Base-by-base conservation (phyloP, 2,329 filamentous ascomycete species). In the Hyphodiscus sp. region DNA sequence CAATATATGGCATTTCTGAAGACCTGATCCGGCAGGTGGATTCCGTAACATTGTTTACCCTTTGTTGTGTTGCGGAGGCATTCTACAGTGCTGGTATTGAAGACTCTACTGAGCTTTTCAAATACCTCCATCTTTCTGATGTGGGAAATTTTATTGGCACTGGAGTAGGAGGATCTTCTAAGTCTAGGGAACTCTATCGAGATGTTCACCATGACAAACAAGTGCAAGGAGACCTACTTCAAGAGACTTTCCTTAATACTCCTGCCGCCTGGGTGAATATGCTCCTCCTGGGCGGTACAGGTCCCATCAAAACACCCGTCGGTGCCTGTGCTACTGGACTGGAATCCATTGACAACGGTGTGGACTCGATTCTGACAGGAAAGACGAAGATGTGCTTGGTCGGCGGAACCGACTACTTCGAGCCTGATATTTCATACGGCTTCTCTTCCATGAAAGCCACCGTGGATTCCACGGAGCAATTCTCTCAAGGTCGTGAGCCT, bases 391-490 rank as follows among this genome's bases (percentile, higher is more conserved):
- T 96, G 66, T 96, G 91, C 78, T 85, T 97, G 60, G 92, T 97
- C 53, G 92, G 92, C 80, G 92, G 92, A 61, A 95, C 96, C 67
- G 92, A 97, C 74, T 92, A 97, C 74, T 95, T 97, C 76, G 89
- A 92, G 65, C 92, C 97, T 74, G 91, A 97, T 74, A 91, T 91
- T 51, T 96, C 92, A 0, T 96, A 95, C 67, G 92, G 97, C 73
- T 97, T 97, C 70, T 92, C 91, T 76, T 97, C 97, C 78, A 97
- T 97, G 92, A 95, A 95, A 75, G 92, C 92, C 54, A 97, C 92
- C 53, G 95, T 89, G 80, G 96, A 96, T 69, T 90, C 91, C n/a
- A 86, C 95, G 57, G 89, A 96, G 61, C 92, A 97, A 71, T 88
- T 96, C 64, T 89, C 83, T 9, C 91, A 95, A 66, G 92, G 92